Evolutionary conservation across 176 grass and related monocot species (phyloP), one percentile per base, ranked within the genome.

Genomic region (Zoysia japonica): DNA sequence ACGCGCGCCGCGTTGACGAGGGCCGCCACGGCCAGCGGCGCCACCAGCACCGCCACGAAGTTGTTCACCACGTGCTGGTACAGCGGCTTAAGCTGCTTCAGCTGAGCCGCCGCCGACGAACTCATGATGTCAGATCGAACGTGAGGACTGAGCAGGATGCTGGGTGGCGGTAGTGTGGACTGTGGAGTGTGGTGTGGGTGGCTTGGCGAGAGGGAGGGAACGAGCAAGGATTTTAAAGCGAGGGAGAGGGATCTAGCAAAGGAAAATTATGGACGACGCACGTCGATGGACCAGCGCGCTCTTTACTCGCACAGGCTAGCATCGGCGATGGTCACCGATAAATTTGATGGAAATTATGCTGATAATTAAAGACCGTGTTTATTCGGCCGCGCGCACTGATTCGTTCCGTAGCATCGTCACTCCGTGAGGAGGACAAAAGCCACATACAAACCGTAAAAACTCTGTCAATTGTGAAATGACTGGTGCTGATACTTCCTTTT

Each of bases 41-140:
- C 85, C 0, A 85, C 84, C 11, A 90, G 3, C 42, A 90, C 74
- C 61, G 67, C 60, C 0, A 93, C 53, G 72, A 93, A 87, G 67
- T 93, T 82, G 77, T 93, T 87, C 75, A 90, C 87, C 65, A 90
- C 81, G 42, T 78, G 71, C 44, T 90, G 84, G 77, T 93, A 93
- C 44, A 76, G 60, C 51, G 75, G 68, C 68, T 91, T 88, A 1
- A 91, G 82, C 20, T 68, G 73, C 83, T 61, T 89, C 4, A 85
- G 68, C 55, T 57, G 80, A 3, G 55, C 43, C 42, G 64, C 14
- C 28, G 72, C 20, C 20, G 72, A 66, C 62, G 84, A 81, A 20
- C 54, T 79, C 86, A 88, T 88, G 14, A n/a, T 43, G 3, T 4
- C 14, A 1, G 45, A 11, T 20, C 9, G 8, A 15, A 1, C 38